Evolutionary conservation across 1,284 basidiomycete genomes (phyloP).

Genomic region (Malassezia psittaci): DNA sequence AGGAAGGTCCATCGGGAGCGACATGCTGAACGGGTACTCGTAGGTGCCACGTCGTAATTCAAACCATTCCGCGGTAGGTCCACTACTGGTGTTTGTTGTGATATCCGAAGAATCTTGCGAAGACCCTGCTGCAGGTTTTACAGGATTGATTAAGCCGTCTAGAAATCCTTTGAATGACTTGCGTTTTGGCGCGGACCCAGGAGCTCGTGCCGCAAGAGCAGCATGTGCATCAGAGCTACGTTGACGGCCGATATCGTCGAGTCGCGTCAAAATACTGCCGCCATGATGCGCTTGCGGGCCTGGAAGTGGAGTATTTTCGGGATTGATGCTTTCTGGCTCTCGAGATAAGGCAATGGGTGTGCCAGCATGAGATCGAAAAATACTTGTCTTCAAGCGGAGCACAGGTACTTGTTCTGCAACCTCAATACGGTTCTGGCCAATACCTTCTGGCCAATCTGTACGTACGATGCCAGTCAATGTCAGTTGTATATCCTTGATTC

Average conservation of each 20-base stretch:
- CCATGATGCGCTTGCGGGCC: not conserved
- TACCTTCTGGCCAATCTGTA: conserved; percentile 75
- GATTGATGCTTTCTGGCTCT: not conserved
- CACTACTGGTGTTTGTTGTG: not conserved
- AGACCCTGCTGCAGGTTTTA: not conserved
- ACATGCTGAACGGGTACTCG: conserved; percentile 84
- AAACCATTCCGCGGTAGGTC: conserved; percentile 58
- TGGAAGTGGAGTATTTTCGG: not conserved
- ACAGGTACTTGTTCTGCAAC: conserved; percentile 69
- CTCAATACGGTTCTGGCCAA: conserved; percentile 68
- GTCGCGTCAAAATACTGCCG: not conserved
- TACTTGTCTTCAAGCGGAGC: conserved; percentile 62
- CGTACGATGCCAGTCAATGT: conserved; percentile 61
- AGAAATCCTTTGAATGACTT: conserved; percentile 2
- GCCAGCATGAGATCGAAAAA: conserved; percentile 57
- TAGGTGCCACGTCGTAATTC: conserved; percentile 86
- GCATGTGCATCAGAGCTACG: not conserved
- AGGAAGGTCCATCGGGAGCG: conserved; percentile 68
- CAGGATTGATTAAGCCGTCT: conserved; percentile 9
- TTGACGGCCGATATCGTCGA: conserved; percentile 5
- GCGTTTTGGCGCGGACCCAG: not conserved
- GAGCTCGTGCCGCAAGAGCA: not conserved
- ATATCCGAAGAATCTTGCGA: not conserved
- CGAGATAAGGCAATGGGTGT: conserved; percentile 9
- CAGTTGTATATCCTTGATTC: conserved; percentile 74